Evolutionary conservation across 2,329 filamentous ascomycete genomes (phyloP).

Genomic region (Nemania sp.): DNA sequence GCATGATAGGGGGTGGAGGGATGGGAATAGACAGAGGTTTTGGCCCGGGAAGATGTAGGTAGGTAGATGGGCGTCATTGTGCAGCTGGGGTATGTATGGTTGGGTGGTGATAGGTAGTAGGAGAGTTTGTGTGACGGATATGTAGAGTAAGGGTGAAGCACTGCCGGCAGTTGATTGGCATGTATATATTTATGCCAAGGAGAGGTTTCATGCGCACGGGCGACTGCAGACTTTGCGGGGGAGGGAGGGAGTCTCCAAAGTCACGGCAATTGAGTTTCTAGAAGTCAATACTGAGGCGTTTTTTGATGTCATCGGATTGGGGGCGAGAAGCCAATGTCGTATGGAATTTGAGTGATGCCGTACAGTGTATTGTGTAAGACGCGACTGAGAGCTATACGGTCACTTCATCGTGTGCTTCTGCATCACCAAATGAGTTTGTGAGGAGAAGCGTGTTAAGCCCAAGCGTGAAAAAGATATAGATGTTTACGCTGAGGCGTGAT

Average conservation of each 20-base stretch:
- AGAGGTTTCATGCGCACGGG: not conserved
- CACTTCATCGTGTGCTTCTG: too few species aligned
- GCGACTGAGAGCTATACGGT: too few species aligned
- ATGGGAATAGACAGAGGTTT: conserved; percentile 41
- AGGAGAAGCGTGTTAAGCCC: too few species aligned
- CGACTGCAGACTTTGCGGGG: not conserved
- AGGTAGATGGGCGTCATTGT: too few species aligned
- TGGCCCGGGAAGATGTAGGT: conserved; percentile 37
- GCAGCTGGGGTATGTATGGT: not conserved
- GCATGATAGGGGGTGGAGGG: conserved; percentile 53
- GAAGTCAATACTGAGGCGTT: not conserved
- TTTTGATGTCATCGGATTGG: not conserved
- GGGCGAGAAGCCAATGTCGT: too few species aligned
- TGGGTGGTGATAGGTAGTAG: too few species aligned
- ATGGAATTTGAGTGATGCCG: too few species aligned
- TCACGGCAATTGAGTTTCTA: conserved; percentile 17
- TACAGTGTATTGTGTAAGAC: too few species aligned
- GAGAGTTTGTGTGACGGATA: not conserved
- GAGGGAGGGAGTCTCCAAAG: conserved; percentile 15
- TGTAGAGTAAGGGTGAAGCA: not conserved
- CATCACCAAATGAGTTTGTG: too few species aligned
- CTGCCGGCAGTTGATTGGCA: not conserved
- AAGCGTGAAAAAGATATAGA: too few species aligned
- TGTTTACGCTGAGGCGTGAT: not conserved
- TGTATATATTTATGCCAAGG: not conserved